phyloP scores from a whole-genome alignment of 768 basidiomycete genomes.

The Mycena indigotica region DNA sequence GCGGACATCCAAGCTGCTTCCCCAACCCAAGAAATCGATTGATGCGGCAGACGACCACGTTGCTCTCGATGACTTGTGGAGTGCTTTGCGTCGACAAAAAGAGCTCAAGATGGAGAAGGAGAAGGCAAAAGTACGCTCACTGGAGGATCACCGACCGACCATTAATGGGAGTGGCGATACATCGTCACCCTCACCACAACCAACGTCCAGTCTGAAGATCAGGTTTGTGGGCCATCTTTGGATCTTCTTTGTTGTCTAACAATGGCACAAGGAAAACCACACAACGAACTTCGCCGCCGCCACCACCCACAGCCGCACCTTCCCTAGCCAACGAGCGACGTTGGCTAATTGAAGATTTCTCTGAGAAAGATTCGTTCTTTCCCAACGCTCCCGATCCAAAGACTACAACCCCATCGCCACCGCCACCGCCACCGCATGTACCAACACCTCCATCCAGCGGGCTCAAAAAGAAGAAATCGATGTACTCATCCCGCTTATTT shows the following conservation, averaged over 20 bases:
- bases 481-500: constrained; percentile 30
- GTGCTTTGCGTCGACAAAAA: constrained; percentile 43
- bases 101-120: constrained; percentile 43
- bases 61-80: constrained; percentile 45
- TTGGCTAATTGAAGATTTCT: constrained; percentile 17
- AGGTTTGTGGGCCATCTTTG: constrained; percentile 8
- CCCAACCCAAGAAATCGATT: constrained; percentile 10
- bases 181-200: constrained; percentile 17
- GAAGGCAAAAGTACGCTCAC: constrained; percentile 50
- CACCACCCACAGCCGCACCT: neutral
- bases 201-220: constrained; percentile 14
- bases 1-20: constrained; percentile 11
- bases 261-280: neutral
- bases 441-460: constrained; percentile 30
- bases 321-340: constrained; percentile 3
- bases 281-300: neutral
- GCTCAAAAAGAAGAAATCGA: constrained; percentile 44
- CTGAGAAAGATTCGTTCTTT: constrained; percentile 14
- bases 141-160: constrained; percentile 32
- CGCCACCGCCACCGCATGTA: constrained; percentile 19
- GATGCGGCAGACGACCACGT: constrained; percentile 20
- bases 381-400: constrained; percentile 4
- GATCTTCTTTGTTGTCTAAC: constrained; percentile 4
- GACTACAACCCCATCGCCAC: constrained; percentile 19
- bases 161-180: neutral